These are phyloP conservation scores for Thymus mandschuricus DNA, from an alignment of 257 asterid genomes.

Conservation along the genomic window DNA sequence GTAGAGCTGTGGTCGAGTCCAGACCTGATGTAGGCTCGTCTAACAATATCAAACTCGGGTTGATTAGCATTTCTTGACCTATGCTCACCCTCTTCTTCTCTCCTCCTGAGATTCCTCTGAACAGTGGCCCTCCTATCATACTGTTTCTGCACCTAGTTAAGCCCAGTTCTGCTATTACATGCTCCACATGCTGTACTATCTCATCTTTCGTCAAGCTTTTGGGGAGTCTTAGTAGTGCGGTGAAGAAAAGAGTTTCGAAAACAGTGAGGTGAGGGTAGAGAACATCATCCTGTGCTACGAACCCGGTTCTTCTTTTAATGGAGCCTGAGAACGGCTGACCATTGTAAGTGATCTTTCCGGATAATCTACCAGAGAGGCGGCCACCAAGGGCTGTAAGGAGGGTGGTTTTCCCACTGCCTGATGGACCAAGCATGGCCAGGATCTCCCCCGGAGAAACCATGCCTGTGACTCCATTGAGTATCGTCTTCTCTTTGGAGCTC, in stretches of 20 bases:
- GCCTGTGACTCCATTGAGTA: constrained; percentile 90
- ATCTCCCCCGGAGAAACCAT: constrained; percentile 90
- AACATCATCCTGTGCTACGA: constrained; percentile 89
- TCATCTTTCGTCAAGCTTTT: constrained; percentile 55
- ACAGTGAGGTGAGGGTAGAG: constrained; percentile 88
- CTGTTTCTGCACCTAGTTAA: constrained; percentile 63
- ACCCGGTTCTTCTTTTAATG: constrained; percentile 80
- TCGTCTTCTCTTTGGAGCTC: constrained; percentile 63
- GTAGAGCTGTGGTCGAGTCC: constrained; percentile 88
- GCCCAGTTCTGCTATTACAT: constrained; percentile 72
- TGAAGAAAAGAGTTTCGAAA: constrained; percentile 77
- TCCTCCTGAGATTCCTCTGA: constrained; percentile 93
- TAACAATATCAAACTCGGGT: constrained; percentile 77
- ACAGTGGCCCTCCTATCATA: constrained; percentile 85
- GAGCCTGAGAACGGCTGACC: constrained; percentile 79
- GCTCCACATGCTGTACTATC: constrained; percentile 71
- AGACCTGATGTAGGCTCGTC: constrained; percentile 99
- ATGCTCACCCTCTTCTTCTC: constrained; percentile 97
- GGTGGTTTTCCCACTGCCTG: constrained; percentile 96
- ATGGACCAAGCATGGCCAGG: constrained; percentile 95
- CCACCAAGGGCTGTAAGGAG: constrained; percentile 96
- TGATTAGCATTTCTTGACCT: constrained; percentile 95
- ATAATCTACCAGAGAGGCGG: constrained; percentile 75
- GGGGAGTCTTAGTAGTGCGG: constrained; percentile 83
- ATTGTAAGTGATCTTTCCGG: constrained; percentile 86